Base-by-base conservation (phyloP, 2,329 filamentous ascomycete species). In the Aphanoascus verrucosus region DNA sequence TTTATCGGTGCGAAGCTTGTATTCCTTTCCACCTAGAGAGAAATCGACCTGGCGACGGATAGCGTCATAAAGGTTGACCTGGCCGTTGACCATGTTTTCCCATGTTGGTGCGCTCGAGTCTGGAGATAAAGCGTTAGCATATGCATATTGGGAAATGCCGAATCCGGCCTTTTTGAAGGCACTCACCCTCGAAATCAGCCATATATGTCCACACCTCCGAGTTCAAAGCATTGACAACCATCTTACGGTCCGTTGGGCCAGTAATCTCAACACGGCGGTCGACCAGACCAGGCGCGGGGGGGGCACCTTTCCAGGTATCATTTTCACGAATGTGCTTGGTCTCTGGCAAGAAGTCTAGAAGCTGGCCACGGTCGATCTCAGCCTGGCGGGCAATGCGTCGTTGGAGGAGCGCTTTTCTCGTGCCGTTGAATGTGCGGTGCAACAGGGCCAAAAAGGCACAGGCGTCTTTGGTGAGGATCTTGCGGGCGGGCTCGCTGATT, bases 1-100 rank as follows among this genome's bases (percentile, higher is more conserved):
- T 63, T 86, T 83, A 75, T 97, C 91, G 56, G 86, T 95, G 59
- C 91, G 87, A 57, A 98, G 85, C 78, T 95, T 96, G 77, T 98
- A 98, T 67, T 94, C 89, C 75, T 97, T 98, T 64, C 82, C 77
- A 59, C 90, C 90, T 67, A 90, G 85, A 78, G 93, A 94, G 79
- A 97, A 97, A 76, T 97, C 91, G 63, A 97, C 83, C 73, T 96
- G 86, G 62, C 82, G 84, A 65, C 93, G 87, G 67, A 94, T 89
- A 61, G 90, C 93, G 65, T 97, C 93, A 76, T 96, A 94, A 55
- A 98, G 81, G 77, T 97, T 98, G 61, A 96, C 84, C 74, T 98
- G 93, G 59, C 93, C 93, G 63, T 93, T 94, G 76, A 97, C 85
- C 90, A 97, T 97, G 77, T 97, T 97, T 61, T 95, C 89, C 93